A percentile compares a stretch with the other conserved stretches of the same genome.
phyloP scores from a whole-genome alignment of 1,284 basidiomycete genomes.

The Trichosporon ovoides region DNA sequence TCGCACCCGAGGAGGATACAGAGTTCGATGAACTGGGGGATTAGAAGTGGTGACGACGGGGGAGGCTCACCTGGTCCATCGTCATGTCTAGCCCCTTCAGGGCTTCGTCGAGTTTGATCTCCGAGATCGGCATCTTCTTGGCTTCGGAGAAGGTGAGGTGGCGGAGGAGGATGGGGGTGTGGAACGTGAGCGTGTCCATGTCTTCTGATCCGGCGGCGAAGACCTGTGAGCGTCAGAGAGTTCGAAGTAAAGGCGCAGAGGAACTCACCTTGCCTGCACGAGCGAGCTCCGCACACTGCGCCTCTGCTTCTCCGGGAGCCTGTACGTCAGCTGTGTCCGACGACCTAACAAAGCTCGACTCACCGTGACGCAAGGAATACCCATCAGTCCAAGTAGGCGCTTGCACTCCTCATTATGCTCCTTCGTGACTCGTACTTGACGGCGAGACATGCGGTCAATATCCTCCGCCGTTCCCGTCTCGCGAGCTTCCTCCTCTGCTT shows the following conservation, averaged over 20 bases:
- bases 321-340: constrained; percentile 44
- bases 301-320: constrained; percentile 98
- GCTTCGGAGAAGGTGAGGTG: constrained; percentile 99
- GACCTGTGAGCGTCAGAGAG: constrained; percentile 55
- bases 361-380: constrained; percentile 87
- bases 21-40: constrained; percentile 80
- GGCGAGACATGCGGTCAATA: constrained; percentile 80
- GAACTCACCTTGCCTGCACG: constrained; percentile 75
- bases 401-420: constrained; percentile 97
- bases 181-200: constrained; percentile 99
- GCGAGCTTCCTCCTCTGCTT: constrained; percentile 91
- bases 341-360: constrained; percentile 31
- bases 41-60: neutral
- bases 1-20: constrained; percentile 97
- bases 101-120: constrained; percentile 77
- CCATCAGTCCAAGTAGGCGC: constrained; percentile 85
- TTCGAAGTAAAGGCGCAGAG: no score
- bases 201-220: constrained; percentile 97
- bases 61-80: constrained; percentile 70
- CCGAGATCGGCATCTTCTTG: constrained; percentile 94
- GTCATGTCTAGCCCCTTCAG: constrained; percentile 84
- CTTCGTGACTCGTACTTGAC: constrained; percentile 89
- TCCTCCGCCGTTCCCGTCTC: constrained; percentile 91
- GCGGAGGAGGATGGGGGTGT: constrained; percentile 81
- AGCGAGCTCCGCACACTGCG: constrained; percentile 95